phyloP scores from a whole-genome alignment of 495 filamentous ascomycete species.

The Cryomyces antarcticus region DNA sequence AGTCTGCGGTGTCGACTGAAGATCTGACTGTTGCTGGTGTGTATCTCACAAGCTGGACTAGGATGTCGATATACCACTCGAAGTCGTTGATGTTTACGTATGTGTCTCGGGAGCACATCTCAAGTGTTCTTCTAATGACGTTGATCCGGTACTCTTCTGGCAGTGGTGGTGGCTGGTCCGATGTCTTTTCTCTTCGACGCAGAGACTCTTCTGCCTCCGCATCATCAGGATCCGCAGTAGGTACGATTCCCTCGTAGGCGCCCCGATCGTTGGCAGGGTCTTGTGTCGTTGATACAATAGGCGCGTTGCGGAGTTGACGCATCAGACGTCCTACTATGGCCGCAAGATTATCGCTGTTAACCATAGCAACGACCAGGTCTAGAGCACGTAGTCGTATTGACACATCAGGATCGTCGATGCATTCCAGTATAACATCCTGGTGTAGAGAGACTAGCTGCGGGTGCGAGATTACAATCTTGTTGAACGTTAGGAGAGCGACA shows the following conservation, averaged over 20 bases:
- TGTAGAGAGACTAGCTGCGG: slow-evolving; percentile 72
- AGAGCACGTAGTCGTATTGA: slow-evolving; percentile 89
- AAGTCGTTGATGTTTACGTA: slow-evolving; percentile 76
- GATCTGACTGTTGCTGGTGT: slow-evolving; percentile 20
- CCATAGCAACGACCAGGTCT: slow-evolving; percentile 80
- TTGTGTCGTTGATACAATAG: slow-evolving; percentile 18
- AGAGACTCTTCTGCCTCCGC: slow-evolving; percentile 31
- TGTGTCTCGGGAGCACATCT: slow-evolving; percentile 80
- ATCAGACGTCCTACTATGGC: slow-evolving; percentile 73
- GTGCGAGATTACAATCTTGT: slow-evolving; percentile 77
- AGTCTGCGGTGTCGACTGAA: slow-evolving; percentile 5
- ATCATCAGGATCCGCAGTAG: slow-evolving; percentile 33
- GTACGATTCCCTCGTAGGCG: slow-evolving; percentile 16
- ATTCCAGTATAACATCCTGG: slow-evolving; percentile 86
- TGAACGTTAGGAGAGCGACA: slow-evolving; percentile 85
- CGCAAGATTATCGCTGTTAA: slow-evolving; percentile 61
- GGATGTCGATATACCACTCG: slow-evolving; percentile 83
- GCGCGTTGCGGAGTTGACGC: slow-evolving; percentile 47
- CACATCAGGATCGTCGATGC: slow-evolving; percentile 86
- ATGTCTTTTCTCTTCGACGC: slow-evolving; percentile 12
- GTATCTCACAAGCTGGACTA: slow-evolving; percentile 62
- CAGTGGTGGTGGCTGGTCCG: slow-evolving; percentile 24
- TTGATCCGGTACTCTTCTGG: slow-evolving; percentile 66
- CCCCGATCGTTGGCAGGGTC: slow-evolving; percentile 17
- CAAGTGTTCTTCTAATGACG: slow-evolving; percentile 59